A percentile compares a stretch with the other conserved stretches of the same genome.
Evolutionary conservation across 306 rosid species (phyloP).

Genomic region (Phaseolus lunatus): DNA sequence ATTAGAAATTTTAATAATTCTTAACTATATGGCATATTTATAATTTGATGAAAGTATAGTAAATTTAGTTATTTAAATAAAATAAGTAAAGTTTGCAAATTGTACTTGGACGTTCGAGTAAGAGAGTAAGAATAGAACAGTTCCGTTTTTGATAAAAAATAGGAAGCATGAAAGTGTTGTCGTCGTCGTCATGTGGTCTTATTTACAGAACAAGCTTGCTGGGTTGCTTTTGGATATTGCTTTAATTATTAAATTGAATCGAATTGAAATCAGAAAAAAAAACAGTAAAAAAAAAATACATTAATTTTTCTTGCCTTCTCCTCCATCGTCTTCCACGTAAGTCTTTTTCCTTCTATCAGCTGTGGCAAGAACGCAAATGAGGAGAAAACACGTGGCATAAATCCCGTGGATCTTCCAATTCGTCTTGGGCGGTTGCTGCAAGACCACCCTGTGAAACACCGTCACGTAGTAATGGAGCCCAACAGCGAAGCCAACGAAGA

Average conservation of each 20-base stretch:
- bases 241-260: constrained; percentile 24
- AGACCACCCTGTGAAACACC: constrained; percentile 83
- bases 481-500: constrained; percentile 63
- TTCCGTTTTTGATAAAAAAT: background rate
- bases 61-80: background rate
- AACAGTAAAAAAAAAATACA: background rate
- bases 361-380: constrained; percentile 57
- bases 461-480: constrained; percentile 89
- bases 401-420: constrained; percentile 87
- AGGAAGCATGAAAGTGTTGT: constrained; percentile 23
- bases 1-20: too few relatives aligned
- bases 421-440: constrained; percentile 77
- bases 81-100: background rate
- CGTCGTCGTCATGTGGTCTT: background rate
- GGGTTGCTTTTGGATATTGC: background rate
- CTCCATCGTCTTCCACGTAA: constrained; percentile 77
- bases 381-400: constrained; percentile 74
- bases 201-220: constrained; percentile 16
- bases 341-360: constrained; percentile 83
- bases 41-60: background rate
- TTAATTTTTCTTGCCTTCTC: constrained; percentile 74
- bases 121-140: background rate
- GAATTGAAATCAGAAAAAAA: constrained; percentile 11
- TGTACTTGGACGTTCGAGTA: too few relatives aligned
- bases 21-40: background rate